Percentiles rank a stretch among this genome's conserved stretches.
Evolutionary conservation across 208 protist species (phyloP).

Genomic region (Trypanosoma congolense): DNA sequence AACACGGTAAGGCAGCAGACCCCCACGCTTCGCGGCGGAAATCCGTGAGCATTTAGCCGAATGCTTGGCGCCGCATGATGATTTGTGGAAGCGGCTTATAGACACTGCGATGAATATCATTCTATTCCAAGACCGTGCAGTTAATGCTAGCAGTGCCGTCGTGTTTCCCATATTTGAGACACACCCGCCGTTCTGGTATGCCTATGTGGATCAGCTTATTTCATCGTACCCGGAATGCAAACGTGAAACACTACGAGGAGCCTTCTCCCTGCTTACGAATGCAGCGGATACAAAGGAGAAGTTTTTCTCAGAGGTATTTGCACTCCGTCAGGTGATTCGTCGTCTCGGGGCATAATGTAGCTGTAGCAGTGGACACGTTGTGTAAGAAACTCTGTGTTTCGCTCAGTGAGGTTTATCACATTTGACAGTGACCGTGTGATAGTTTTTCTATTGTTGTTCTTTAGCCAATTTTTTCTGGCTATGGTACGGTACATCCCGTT

Average conservation of each 20-base stretch:
- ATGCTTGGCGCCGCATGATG: constrained; percentile 55
- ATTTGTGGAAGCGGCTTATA: constrained; percentile 71
- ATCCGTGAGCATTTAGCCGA: constrained; percentile 45
- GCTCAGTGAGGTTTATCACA: too few species aligned
- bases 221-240: constrained; percentile 58
- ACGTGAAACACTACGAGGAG: constrained; percentile 55
- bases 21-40: constrained; percentile 21
- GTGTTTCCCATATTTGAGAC: constrained; percentile 81
- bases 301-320: constrained; percentile 80
- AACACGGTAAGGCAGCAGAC: constrained; percentile 7
- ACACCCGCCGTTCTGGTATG: constrained; percentile 79
- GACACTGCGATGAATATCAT: constrained; percentile 79
- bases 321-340: constrained; percentile 67
- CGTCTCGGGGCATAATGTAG: constrained; percentile 23
- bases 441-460: too few species aligned
- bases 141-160: constrained; percentile 61
- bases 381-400: too few species aligned
- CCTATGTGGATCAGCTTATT: constrained; percentile 69
- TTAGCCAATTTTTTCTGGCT: too few species aligned
- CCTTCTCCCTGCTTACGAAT: constrained; percentile 53
- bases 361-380: not conserved
- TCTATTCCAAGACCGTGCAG: constrained; percentile 67
- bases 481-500: too few species aligned
- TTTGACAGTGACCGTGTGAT: too few species aligned
- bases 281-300: constrained; percentile 58